Evolutionary conservation across 2,329 filamentous ascomycete genomes (phyloP).

Genomic region (Aspergillus floridensis): DNA sequence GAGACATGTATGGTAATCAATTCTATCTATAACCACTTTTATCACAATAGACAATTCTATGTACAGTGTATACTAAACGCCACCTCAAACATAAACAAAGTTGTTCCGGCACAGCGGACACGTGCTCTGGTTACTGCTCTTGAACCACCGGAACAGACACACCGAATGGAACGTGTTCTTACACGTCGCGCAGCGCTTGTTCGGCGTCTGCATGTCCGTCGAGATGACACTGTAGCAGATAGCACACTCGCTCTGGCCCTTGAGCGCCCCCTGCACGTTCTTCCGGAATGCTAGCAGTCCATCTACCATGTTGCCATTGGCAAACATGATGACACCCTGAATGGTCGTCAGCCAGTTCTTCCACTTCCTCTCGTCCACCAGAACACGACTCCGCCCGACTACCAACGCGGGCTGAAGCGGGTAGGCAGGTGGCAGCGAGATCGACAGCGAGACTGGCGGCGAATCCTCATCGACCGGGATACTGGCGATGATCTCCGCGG

Average conservation of each 20-base stretch:
- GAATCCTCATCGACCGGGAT: slow-evolving; percentile 87
- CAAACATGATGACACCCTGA: slow-evolving; percentile 90
- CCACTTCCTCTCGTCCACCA: slow-evolving; percentile 89
- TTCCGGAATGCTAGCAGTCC: slow-evolving; percentile 80
- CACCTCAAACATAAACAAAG: slow-evolving; percentile 51
- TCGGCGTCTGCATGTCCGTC: slow-evolving; percentile 81
- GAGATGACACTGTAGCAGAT: slow-evolving; percentile 97
- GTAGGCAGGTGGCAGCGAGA: slow-evolving; percentile 76
- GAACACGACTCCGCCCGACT: slow-evolving; percentile 74
- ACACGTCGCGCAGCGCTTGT: slow-evolving; percentile 88
- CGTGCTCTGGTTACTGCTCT: slow-evolving; percentile 83
- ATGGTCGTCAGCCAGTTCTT: slow-evolving; percentile 83
- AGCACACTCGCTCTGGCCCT: slow-evolving; percentile 91
- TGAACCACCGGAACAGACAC: slow-evolving; percentile 97
- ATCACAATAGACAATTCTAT: neutral
- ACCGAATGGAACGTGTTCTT: slow-evolving; percentile 88
- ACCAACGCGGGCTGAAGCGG: slow-evolving; percentile 78
- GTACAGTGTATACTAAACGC: neutral
- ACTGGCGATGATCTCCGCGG: slow-evolving; percentile 74
- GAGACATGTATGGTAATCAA: neutral
- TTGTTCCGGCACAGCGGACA: slow-evolving; percentile 91
- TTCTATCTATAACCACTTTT: neutral
- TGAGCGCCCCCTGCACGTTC: slow-evolving; percentile 83
- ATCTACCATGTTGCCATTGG: slow-evolving; percentile 83
- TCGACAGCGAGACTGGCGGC: slow-evolving; percentile 76